These are phyloP conservation scores for Eucalyptus cloeziana DNA, from an alignment of 345 rosid species.

Conservation along the genomic window DNA sequence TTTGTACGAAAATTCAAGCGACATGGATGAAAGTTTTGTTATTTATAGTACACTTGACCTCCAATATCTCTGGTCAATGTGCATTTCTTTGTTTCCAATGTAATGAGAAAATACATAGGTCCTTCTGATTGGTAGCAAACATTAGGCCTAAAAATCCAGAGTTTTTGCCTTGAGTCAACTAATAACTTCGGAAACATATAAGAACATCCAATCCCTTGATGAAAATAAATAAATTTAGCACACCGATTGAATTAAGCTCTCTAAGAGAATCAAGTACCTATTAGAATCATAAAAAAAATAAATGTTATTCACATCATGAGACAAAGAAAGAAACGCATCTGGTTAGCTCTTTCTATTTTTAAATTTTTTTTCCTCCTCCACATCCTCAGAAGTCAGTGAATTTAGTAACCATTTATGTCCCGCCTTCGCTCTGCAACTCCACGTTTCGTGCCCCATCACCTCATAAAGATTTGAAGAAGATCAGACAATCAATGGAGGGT, in stretches of 20 bases:
- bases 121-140: background rate
- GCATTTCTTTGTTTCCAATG: background rate
- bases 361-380: background rate
- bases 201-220: background rate
- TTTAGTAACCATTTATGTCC: background rate
- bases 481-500: background rate
- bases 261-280: background rate
- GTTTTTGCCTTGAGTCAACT: background rate
- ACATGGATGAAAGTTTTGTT: background rate
- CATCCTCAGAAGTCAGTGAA: background rate
- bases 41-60: background rate
- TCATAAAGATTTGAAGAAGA: background rate
- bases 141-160: background rate
- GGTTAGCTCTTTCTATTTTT: background rate
- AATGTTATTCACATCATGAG: background rate
- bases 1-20: background rate
- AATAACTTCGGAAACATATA: background rate
- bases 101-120: background rate
- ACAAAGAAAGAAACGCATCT: background rate
- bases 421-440: background rate
- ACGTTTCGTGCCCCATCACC: background rate
- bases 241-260: background rate
- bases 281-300: background rate
- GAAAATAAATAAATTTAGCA: background rate
- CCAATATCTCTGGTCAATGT: background rate